Evolutionary conservation across 257 asterid genomes (phyloP).

Genomic region (Mentha longifolia): DNA sequence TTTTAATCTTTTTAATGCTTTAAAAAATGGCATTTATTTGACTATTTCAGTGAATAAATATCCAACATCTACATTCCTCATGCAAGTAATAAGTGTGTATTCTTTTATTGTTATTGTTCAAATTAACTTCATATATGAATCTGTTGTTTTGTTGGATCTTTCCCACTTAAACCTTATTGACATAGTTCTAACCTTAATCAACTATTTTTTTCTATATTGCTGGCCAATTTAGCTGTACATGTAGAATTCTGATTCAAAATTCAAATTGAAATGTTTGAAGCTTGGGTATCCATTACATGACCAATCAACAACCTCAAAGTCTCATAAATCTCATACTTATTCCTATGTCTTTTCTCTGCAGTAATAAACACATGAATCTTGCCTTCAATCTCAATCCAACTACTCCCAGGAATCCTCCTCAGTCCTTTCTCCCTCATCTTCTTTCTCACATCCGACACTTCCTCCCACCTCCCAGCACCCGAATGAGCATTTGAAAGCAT

Average conservation of each 20-base stretch:
- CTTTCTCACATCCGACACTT: conserved; percentile 47
- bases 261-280: conserved; percentile 3
- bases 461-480: conserved; percentile 80
- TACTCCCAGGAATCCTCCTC: conserved; percentile 70
- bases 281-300: conserved; percentile 42
- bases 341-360: conserved; percentile 53
- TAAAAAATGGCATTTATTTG: too few relatives aligned
- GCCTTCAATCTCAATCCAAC: conserved; percentile 76
- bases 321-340: conserved; percentile 45
- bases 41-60: too few relatives aligned
- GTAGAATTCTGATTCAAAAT: conserved; percentile 27
- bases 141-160: too few relatives aligned
- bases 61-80: too few relatives aligned
- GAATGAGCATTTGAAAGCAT: conserved; percentile 89
- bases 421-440: conserved; percentile 69
- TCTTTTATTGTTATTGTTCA: too few relatives aligned
- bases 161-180: too few relatives aligned
- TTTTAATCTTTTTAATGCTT: neutral
- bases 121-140: too few relatives aligned
- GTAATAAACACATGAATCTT: conserved; percentile 70
- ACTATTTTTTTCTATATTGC: too few relatives aligned
- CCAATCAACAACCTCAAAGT: conserved; percentile 41
- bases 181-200: neutral
- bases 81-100: too few relatives aligned
- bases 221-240: neutral